These are phyloP conservation scores for Ophiostoma australiae DNA, from an alignment of 2,329 filamentous ascomycete genomes.

Conservation along the genomic window DNA sequence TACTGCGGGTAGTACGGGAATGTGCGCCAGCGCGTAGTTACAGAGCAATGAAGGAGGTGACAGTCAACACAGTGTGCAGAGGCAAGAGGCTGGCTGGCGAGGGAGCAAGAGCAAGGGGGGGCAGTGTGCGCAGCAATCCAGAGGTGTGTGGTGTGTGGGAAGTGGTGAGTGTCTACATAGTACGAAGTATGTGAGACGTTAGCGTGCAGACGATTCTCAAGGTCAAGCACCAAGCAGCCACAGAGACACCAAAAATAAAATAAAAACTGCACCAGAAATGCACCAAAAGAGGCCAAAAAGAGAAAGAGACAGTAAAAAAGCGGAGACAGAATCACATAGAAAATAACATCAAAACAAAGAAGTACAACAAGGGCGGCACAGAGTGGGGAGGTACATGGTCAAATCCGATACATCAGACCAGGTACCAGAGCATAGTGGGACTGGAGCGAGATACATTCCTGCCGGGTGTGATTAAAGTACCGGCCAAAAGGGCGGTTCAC, in stretches of 20 bases:
- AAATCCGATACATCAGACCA: conserved; percentile 30
- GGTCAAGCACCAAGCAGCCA: background rate
- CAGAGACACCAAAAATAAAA: background rate
- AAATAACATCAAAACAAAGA: conserved; percentile 5
- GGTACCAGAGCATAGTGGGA: conserved; percentile 33
- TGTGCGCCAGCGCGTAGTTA: background rate
- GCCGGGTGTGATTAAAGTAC: conserved; percentile 33
- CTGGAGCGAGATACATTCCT: conserved; percentile 31
- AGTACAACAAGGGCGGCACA: conserved; percentile 18
- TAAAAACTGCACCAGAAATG: background rate
- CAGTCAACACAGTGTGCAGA: background rate
- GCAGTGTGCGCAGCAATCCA: background rate
- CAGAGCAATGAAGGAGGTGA: background rate
- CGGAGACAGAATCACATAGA: background rate
- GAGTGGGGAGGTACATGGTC: conserved; percentile 18
- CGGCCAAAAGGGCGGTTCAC: conserved; percentile 20
- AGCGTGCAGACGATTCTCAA: conserved; percentile 1
- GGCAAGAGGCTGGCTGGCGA: too few relatives aligned
- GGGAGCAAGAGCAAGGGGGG: background rate
- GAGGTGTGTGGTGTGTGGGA: background rate
- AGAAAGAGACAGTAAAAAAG: background rate
- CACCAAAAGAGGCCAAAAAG: background rate
- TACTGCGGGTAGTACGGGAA: background rate
- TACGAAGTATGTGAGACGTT: background rate
- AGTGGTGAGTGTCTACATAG: background rate